phyloP scores from a whole-genome alignment of 2,329 filamentous ascomycete species.

The Berkeleyomyces basicola region DNA sequence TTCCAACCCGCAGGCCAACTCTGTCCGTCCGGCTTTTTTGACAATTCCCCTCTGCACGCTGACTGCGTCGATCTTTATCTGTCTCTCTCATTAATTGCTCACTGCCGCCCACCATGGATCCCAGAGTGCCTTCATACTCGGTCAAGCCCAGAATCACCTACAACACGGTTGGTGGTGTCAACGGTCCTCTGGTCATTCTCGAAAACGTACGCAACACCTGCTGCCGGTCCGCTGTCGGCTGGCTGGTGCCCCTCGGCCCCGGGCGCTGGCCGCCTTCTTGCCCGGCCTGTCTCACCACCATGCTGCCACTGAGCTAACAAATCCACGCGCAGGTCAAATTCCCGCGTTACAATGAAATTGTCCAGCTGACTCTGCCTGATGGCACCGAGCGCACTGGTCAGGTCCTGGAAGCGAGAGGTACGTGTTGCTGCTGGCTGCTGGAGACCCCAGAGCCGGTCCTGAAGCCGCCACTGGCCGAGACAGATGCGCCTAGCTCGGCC shows the following conservation, averaged over 20 bases:
- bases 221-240: background rate
- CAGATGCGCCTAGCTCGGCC: no score
- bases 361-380: conserved; percentile 88
- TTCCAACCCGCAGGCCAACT: background rate
- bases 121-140: conserved; percentile 42
- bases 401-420: conserved; percentile 94
- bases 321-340: conserved; percentile 66
- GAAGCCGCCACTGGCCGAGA: conserved; percentile 8
- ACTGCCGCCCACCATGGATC: conserved; percentile 23
- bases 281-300: no score
- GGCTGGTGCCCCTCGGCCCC: background rate
- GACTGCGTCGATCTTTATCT: background rate
- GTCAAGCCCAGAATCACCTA: conserved; percentile 57
- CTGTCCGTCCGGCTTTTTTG: background rate
- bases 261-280: no score
- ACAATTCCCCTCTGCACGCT: background rate
- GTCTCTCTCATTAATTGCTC: background rate
- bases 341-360: conserved; percentile 94
- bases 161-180: conserved; percentile 97
- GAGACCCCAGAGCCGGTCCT: background rate
- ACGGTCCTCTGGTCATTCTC: conserved; percentile 91
- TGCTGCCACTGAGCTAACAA: conserved; percentile 7
- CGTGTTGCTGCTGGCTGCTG: conserved; percentile 14
- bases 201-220: conserved; percentile 54
- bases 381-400: conserved; percentile 86